Evolutionary conservation across 2,329 filamentous ascomycete species (phyloP).

Genomic region (Leptographium wingfieldii): DNA sequence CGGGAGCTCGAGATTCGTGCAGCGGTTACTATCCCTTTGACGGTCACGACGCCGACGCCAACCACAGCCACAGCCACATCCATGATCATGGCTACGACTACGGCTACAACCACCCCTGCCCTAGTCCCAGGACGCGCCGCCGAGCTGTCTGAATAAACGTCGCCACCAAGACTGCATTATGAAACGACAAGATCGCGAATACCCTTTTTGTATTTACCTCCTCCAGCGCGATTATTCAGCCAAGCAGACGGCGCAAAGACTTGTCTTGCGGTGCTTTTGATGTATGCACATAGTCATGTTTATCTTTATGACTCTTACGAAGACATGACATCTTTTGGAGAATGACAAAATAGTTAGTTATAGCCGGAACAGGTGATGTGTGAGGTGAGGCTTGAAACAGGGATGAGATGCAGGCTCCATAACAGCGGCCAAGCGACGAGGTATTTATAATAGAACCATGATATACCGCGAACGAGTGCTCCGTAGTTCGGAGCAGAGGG

Average conservation of each 20-base stretch:
- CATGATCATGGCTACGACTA: too few relatives aligned
- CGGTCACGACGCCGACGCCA: not conserved
- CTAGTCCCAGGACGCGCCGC: not conserved
- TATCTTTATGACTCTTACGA: constrained; percentile 1
- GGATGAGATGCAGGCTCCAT: not conserved
- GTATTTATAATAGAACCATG: not conserved
- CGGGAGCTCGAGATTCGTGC: constrained; percentile 46
- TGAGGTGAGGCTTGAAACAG: not conserved
- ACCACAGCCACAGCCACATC: not conserved
- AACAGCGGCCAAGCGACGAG: not conserved
- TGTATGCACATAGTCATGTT: not conserved
- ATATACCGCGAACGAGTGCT: not conserved
- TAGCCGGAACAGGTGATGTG: not conserved
- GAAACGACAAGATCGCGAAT: not conserved
- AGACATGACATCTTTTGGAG: not conserved
- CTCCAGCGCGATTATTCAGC: not conserved
- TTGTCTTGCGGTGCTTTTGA: not conserved
- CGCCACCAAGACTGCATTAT: not conserved
- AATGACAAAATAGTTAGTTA: not conserved
- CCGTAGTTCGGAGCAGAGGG: too few relatives aligned
- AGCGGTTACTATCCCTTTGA: not conserved
- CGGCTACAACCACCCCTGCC: not conserved
- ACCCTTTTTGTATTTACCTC: constrained; percentile 1
- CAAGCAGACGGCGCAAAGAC: not conserved
- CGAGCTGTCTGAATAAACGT: not conserved